Evolutionary conservation across 2,329 filamentous ascomycete genomes (phyloP), one percentile per base, ranked within the genome.

Genomic region (Aspergillus costaricaensis): DNA sequence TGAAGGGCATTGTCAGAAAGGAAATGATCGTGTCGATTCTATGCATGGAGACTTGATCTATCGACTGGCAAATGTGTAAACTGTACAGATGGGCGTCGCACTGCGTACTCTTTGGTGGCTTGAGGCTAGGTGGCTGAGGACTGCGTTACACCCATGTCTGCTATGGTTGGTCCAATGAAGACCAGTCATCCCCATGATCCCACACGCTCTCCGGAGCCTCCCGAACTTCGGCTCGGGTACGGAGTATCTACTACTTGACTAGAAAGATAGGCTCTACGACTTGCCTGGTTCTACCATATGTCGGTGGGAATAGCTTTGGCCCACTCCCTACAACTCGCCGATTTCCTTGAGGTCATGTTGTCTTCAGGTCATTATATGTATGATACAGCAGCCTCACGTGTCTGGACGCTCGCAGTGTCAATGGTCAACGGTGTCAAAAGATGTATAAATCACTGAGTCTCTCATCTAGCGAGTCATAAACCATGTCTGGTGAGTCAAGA

Each of bases 361-460:
- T 57, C 55, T 64, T 62, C 51, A 36, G 48, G 58, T 62, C 59
- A 64, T 65, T 62, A 66, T 44, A 44, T 50, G 56, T 67, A 69
- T 69, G 63, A 67, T 67, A 69, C 66, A 68, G 57, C 64, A 65
- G 60, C 63, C 57, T 65, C 62, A 62, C 61, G 60, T 63, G 62
- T 60, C 64, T 62, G 66, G 67, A 61, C 59, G 67, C 67, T 67
- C 62, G 32, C 39, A 55, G 27, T 25, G 53, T 23, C 55, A 61
- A 43, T 41, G 38, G 58, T 58, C 49, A 58, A 36, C 39, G 30
- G 23, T 25, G 53, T 43, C 17, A 62, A 54, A 64, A 39, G 57
- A 57, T 57, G 57, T 51, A 51, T 65, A 55, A 47, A 62, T 51
- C 56, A 60, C 49, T 51, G 43, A 50, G 47, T 32, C 43, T 50